Base-by-base conservation (phyloP, 345 rosid genomes). In the Jatropha curcas region DNA sequence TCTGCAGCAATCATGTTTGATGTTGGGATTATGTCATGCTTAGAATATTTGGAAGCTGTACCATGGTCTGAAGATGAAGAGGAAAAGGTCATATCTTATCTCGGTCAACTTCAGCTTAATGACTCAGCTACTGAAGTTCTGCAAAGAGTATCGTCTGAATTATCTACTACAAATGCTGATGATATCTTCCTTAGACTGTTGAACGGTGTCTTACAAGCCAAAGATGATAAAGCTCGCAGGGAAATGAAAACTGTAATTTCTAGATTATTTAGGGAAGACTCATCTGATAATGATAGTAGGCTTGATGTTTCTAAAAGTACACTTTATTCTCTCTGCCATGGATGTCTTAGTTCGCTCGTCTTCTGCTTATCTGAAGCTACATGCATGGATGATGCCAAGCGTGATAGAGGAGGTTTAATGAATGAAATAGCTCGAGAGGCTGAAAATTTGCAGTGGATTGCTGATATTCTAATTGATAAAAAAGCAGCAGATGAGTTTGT, bases 61-160 rank as follows among this genome's bases (percentile, higher is more conserved):
- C 98, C 97, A 22, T 94, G 98, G 98, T 87, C 98, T 31, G 84
- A 82, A 73, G 90, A 84, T 9, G 98, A 94, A 74, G 98, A 94
- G 77, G 91, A 84, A 75, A 80, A 83, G 71, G 79, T 94, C 68
- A 74, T 88, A 19, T 82, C 85, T 43, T 80, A 84, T 74, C 90
- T 92, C 19, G 73, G 79, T 46, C 81, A 92, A 83, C 98, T 92
- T 65, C 80, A 92, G 57, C 94, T 94, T 72, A 80, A 82, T 25
- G 86, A 84, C 45, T 88, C 85, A 7, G 86, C 80, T 0, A 35
- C 76, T 52, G 84, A 76, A 75, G 84, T 92, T 83, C 89, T 94
- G 50, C 94, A 86, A 76, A 90, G 98, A 90, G 86, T 92, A 76
- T 82, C 90, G 57, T 77, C 86, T 10, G 84, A 85, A 68, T 82